phyloP scores from a whole-genome alignment of 2,329 filamentous ascomycete genomes.

The Botrytis elliptica region DNA sequence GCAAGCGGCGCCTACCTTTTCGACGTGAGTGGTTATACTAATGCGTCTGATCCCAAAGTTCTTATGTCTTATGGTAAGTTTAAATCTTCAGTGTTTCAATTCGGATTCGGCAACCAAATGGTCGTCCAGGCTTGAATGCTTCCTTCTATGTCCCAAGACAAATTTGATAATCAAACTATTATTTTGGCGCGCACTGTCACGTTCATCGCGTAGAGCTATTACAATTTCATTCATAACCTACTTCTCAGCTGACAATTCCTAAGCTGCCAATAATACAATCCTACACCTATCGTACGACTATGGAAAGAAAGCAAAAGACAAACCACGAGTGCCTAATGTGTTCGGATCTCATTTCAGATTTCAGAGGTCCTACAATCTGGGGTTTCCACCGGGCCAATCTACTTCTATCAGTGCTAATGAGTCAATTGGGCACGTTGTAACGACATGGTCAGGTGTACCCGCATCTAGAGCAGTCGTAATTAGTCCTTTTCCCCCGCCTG shows the following conservation, averaged over 20 bases:
- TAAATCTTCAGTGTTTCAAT: neutral
- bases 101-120: neutral
- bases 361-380: neutral
- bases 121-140: neutral
- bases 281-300: neutral
- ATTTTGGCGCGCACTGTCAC: too few relatives aligned
- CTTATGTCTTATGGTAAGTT: neutral
- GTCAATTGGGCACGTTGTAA: neutral
- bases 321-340: neutral
- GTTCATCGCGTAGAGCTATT: neutral
- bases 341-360: neutral
- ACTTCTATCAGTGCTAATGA: slow-evolving; percentile 15
- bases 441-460: slow-evolving; percentile 8
- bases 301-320: neutral
- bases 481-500: neutral
- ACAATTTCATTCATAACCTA: neutral
- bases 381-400: neutral
- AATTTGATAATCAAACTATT: neutral
- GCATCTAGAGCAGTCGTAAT: neutral
- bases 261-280: neutral
- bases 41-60: neutral
- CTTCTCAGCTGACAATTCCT: neutral
- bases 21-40: neutral
- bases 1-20: neutral
- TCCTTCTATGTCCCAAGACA: neutral